Conservation (phyloP, 371 early-diverging fungal species). For the Lichtheimia corymbifera region DNA sequence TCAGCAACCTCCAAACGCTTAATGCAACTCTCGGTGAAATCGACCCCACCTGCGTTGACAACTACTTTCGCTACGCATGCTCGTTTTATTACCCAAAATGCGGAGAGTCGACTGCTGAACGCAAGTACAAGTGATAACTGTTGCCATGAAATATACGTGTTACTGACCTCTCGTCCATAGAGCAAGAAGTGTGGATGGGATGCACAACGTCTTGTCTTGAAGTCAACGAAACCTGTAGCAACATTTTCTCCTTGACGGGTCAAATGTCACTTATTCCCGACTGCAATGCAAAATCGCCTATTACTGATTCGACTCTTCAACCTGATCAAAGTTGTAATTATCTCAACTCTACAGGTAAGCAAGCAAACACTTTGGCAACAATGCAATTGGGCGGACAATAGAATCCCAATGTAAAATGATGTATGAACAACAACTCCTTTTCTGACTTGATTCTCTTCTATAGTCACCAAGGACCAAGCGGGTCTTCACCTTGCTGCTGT, state of each 20-base stretch:
- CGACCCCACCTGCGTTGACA: conserved; percentile 40
- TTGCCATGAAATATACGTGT: conserved; percentile 8
- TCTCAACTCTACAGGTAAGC: conserved; percentile 23
- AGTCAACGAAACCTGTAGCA: conserved; percentile 30
- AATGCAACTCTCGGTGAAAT: conserved; percentile 10
- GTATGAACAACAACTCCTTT: background rate
- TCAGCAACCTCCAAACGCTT: conserved; percentile 14
- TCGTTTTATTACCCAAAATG: conserved; percentile 40
- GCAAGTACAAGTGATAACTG: conserved; percentile 8
- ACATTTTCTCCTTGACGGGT: conserved; percentile 37
- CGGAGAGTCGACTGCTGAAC: conserved; percentile 14
- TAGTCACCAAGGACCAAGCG: conserved; percentile 1
- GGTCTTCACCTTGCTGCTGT: conserved; percentile 25
- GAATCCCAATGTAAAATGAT: no score
- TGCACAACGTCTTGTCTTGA: conserved; percentile 53
- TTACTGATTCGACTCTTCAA: conserved; percentile 31
- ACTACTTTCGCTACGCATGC: conserved; percentile 42
- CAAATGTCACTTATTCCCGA: conserved; percentile 43
- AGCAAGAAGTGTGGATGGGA: conserved; percentile 28
- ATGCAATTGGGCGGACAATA: no score
- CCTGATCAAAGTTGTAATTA: conserved; percentile 45
- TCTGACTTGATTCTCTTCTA: background rate
- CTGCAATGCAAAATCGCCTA: conserved; percentile 35
- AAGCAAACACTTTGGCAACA: no score
- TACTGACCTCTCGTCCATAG: conserved; percentile 8